Base-by-base conservation (phyloP, 139 green algal genomes). In the Pleodorina starrii region DNA sequence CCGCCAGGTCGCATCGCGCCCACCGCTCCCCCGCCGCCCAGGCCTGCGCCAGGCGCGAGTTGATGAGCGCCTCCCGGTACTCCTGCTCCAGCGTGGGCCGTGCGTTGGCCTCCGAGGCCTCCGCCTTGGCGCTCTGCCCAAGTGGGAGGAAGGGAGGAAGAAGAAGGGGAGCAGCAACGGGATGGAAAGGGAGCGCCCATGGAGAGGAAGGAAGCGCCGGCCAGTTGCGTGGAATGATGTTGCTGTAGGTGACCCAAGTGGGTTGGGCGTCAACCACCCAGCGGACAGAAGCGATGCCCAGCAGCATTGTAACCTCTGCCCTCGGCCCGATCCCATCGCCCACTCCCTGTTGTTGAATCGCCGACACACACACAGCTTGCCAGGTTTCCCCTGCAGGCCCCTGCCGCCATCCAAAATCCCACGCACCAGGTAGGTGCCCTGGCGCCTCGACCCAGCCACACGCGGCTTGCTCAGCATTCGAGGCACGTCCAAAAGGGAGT, bases 1-100 rank as follows among this genome's bases (percentile, higher is more conserved):
- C 87, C 14, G 63, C 63, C 63, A 91, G 66, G 87, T 91, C 87
- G 60, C 80, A 87, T 36, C 87, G 66, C 59, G 87, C 87, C 87
- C 87, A 91, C 5, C 87, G 77, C 87, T 83, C 87, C 29, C 80
- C 63, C 17, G 44, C 72, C 77, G 60, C 35, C 87, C 87, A 91
- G 5, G 87, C 87, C 63, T 82, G 44, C 23, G 87, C 87, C 54
- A 91, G 87, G 14, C 50, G 44, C 10, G 38, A 29, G 66, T 91
- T 91, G 48, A 86, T 68, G 48, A 81, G n/a, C 16, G 77, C 63
- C 77, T 91, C 87, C 9, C 87, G 87, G 75, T 85, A 85, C 76
- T 80, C 86, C 60, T 85, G 86, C 76, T 90, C 73, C 12, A 84
- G 29, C 50, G 86, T 85, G 42, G 68, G 68, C n/a, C 68, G 36